A percentile compares a stretch with the other conserved stretches of the same genome.
phyloP scores from a whole-genome alignment of 345 rosid species.

The Mangifera indica region DNA sequence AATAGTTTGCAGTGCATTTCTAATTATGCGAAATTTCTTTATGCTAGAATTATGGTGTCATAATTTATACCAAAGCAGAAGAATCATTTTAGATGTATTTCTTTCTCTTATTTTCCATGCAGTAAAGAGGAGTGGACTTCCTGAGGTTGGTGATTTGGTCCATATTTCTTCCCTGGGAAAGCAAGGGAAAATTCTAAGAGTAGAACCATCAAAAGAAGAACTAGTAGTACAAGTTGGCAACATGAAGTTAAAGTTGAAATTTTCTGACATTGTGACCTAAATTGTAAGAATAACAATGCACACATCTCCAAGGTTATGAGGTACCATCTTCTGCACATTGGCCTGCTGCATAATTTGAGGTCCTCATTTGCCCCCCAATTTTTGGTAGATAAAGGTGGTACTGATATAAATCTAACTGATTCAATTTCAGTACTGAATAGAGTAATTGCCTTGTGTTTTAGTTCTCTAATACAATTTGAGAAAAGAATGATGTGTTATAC shows the following conservation, averaged over 20 bases:
- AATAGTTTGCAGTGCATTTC: neutral
- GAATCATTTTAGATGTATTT: conserved; percentile 8
- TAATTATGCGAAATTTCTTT: neutral
- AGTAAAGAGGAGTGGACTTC: conserved; percentile 42
- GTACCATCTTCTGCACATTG: conserved; percentile 1
- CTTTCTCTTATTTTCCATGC: conserved; percentile 18
- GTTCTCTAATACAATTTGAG: neutral
- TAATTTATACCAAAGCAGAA: conserved; percentile 2
- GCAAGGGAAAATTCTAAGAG: conserved; percentile 60
- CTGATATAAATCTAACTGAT: neutral
- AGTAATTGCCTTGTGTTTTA: neutral
- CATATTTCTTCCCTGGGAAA: conserved; percentile 63
- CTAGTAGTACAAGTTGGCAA: conserved; percentile 78
- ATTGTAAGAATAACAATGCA: conserved; percentile 19
- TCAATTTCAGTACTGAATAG: neutral
- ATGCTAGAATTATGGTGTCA: neutral
- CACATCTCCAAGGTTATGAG: neutral
- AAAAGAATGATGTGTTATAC: neutral
- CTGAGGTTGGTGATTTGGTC: conserved; percentile 64
- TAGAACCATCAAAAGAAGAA: conserved; percentile 67
- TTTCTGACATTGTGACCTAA: conserved; percentile 40
- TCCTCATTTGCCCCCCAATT: neutral
- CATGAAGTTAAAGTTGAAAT: conserved; percentile 79
- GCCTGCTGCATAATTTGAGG: neutral
- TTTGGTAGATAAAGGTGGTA: neutral